phyloP scores from a whole-genome alignment of 2,329 filamentous ascomycete genomes.

The Dothideomycetes sp. region DNA sequence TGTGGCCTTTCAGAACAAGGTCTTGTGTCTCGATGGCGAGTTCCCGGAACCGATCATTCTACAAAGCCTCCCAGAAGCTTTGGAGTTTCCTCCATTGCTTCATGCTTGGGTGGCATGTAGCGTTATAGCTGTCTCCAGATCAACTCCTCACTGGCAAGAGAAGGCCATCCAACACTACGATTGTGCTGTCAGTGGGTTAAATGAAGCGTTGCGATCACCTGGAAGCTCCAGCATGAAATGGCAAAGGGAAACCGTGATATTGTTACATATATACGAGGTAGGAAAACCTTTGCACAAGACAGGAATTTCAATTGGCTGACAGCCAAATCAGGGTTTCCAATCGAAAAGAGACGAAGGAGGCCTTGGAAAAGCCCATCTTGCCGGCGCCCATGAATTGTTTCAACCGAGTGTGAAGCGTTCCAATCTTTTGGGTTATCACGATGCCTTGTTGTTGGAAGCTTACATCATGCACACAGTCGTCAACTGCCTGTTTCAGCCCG shows the following conservation, averaged over 20 bases:
- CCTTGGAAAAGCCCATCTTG: conserved; percentile 13
- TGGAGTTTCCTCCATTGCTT: conserved; percentile 15
- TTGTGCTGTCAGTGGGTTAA: conserved; percentile 13
- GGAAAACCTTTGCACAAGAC: too few species aligned
- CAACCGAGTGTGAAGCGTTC: conserved; percentile 1
- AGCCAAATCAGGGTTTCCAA: conserved; percentile 12
- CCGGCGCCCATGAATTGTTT: conserved; percentile 15
- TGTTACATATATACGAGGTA: conserved; percentile 17
- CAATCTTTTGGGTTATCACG: conserved; percentile 10
- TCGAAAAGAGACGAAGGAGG: conserved; percentile 6
- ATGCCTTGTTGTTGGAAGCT: conserved; percentile 17
- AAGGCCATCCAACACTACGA: conserved; percentile 17
- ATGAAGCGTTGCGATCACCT: not conserved
- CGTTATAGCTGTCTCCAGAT: conserved; percentile 11
- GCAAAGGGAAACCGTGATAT: conserved; percentile 17
- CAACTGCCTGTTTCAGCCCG: conserved; percentile 16
- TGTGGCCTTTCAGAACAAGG: conserved; percentile 14
- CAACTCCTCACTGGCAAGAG: conserved; percentile 9
- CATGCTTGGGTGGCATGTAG: conserved; percentile 18
- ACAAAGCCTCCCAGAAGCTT: conserved; percentile 13
- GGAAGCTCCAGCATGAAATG: conserved; percentile 7
- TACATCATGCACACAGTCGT: conserved; percentile 17
- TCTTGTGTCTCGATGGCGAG: conserved; percentile 14
- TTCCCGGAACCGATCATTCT: conserved; percentile 15
- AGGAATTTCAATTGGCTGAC: too few species aligned